phyloP scores from a whole-genome alignment of 2,329 filamentous ascomycete species.

The Trichophyton rubrum region DNA sequence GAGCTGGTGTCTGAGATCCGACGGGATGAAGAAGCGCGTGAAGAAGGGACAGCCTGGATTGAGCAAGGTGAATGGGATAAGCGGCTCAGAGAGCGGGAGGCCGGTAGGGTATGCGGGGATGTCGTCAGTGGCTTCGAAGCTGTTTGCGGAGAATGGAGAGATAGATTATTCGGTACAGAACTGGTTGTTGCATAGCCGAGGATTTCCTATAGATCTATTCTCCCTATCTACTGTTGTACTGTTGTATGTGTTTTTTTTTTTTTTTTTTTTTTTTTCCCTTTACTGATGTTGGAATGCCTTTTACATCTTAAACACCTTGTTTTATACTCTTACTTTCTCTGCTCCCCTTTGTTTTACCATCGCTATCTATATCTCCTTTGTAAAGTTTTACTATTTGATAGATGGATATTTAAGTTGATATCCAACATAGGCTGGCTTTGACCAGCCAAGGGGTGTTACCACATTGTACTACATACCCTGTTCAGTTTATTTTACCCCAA shows the following conservation, averaged over 20 bases:
- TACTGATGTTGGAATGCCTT: not conserved
- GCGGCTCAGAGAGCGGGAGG: constrained; percentile 62
- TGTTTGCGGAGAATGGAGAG: constrained; percentile 73
- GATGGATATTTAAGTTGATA: not conserved
- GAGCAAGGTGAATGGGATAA: constrained; percentile 72
- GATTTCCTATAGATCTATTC: not conserved
- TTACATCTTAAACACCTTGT: not conserved
- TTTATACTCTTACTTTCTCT: not conserved
- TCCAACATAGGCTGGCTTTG: not conserved
- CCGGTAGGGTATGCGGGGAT: constrained; percentile 69
- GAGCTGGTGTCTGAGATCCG: constrained; percentile 78
- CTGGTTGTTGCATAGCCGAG: constrained; percentile 17
- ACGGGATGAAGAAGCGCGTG: constrained; percentile 66
- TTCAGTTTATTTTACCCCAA: too few relatives aligned
- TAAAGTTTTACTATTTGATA: not conserved
- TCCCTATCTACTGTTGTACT: too few relatives aligned
- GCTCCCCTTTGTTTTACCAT: not conserved
- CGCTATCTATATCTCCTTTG: not conserved
- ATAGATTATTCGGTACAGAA: constrained; percentile 50
- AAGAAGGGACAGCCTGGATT: constrained; percentile 74
- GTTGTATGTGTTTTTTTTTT: not conserved
- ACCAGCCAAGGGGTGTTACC: not conserved
- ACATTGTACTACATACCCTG: not conserved
- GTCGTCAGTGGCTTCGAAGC: constrained; percentile 89
- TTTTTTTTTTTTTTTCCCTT: not conserved